These are phyloP conservation scores for Alternaria infectoria DNA, from an alignment of 2,329 filamentous ascomycete species.

Conservation along the genomic window DNA sequence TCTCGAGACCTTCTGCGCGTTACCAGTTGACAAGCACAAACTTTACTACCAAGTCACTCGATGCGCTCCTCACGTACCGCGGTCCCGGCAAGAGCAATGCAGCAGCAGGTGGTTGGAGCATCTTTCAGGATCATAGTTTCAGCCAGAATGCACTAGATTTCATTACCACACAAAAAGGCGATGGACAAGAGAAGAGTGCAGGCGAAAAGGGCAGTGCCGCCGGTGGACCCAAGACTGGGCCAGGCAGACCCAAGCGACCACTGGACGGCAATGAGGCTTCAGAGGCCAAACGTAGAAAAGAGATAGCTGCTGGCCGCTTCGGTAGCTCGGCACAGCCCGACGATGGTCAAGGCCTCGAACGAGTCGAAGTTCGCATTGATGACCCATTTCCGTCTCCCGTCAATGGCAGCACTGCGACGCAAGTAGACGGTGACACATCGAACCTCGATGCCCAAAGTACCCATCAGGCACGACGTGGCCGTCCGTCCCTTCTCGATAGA, in stretches of 20 bases:
- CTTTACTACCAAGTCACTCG: constrained; percentile 73
- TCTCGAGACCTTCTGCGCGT: constrained; percentile 75
- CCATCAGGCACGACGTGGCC: constrained; percentile 32
- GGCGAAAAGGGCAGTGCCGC: constrained; percentile 20
- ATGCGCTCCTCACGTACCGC: constrained; percentile 70
- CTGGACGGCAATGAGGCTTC: constrained; percentile 35
- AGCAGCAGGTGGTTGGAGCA: constrained; percentile 78
- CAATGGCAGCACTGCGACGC: background rate
- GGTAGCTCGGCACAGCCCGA: constrained; percentile 57
- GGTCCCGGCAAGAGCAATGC: constrained; percentile 74
- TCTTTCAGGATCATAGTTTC: constrained; percentile 71
- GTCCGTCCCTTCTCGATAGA: constrained; percentile 44
- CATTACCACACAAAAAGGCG: constrained; percentile 39
- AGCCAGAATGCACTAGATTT: constrained; percentile 59
- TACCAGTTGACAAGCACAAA: constrained; percentile 73
- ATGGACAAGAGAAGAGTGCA: constrained; percentile 21
- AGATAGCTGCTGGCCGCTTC: constrained; percentile 73
- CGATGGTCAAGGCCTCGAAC: constrained; percentile 53
- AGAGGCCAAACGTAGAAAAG: constrained; percentile 63
- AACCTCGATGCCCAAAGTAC: constrained; percentile 20
- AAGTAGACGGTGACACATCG: constrained; percentile 24
- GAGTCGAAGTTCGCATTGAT: constrained; percentile 58
- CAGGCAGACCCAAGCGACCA: constrained; percentile 36
- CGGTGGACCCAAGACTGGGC: constrained; percentile 25
- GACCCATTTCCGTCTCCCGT: constrained; percentile 49